Evolutionary conservation across 495 filamentous ascomycete species (phyloP).

Genomic region (Penicillium lagena): DNA sequence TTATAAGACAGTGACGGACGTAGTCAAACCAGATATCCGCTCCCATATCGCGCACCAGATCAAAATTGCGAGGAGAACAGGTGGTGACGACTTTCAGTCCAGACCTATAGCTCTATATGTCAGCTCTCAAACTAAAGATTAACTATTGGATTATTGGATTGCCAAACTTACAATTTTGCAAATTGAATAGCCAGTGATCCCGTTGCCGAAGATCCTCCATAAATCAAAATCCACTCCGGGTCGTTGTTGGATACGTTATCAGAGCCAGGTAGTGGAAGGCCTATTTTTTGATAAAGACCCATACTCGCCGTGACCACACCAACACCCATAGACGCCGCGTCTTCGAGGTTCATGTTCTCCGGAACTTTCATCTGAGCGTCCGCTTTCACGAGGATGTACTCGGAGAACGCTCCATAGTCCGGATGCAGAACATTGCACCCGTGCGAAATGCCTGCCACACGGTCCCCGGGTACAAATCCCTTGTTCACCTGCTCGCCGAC

Average conservation of each 20-base stretch:
- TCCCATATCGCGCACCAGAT: too few relatives aligned
- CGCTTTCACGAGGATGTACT: conserved; percentile 24
- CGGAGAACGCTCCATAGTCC: conserved; percentile 41
- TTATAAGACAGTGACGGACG: too few relatives aligned
- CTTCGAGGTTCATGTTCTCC: neutral
- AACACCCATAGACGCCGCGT: neutral
- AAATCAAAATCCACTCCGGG: neutral
- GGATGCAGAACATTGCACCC: conserved; percentile 35
- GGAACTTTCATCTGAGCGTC: neutral
- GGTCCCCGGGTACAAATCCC: conserved; percentile 24
- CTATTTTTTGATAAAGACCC: neutral
- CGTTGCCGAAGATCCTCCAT: neutral
- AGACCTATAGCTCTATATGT: too few relatives aligned
- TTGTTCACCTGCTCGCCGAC: too few relatives aligned
- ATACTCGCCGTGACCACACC: neutral
- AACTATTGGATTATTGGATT: too few relatives aligned
- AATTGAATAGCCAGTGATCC: neutral
- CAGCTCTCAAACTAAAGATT: too few relatives aligned
- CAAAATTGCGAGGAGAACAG: too few relatives aligned
- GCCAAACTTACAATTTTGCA: too few relatives aligned
- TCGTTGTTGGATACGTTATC: too few relatives aligned
- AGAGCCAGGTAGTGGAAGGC: neutral
- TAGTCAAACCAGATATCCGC: too few relatives aligned
- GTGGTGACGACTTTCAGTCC: too few relatives aligned
- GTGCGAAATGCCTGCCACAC: conserved; percentile 37